Base-by-base conservation (phyloP, 2,329 filamentous ascomycete species). In the Hortaea sp. region DNA sequence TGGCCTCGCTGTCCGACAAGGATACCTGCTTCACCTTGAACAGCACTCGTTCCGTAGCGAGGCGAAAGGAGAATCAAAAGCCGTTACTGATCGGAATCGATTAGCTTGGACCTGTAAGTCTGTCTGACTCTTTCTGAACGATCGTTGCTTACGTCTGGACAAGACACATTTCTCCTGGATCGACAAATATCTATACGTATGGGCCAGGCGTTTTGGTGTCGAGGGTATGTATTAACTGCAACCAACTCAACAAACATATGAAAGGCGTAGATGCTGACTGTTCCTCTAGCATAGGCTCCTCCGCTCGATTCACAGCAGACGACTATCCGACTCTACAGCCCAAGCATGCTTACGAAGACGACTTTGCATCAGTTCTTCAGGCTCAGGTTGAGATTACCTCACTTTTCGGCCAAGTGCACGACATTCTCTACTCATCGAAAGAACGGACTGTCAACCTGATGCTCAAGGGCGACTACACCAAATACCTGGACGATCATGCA, bases 401-500 rank as follows among this genome's bases (percentile, higher is more conserved):
- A 47, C 54, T 63, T 1, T 63, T 63, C 53, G 57, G 54, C 44
- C 63, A 63, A 34, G 61, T 60, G 7, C 61, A 63, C 42, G 61
- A 63, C 44, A 59, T 63, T 4, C 50, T 63, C 3, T 63, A 63
- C 40, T 57, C 61, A 6, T 60, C 60, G 0, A 63, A 63, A 39
- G 56, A 52, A 44, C 52, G 60, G 10, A 58, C 57, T 11, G 59
- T 58, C 39, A 58, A 63, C 49, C 55, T 63, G 28, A 62, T 61
- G 45, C 57, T 54, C 31, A 60, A 59, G 29, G 61, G 61, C 6
- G 61, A 63, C 41, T 63, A 63, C 42, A 60, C 63, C 40, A 63
- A 63, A 45, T 63, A 63, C 29, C 62, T 63, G 40, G 61, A 63
- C 43, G 61, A 63, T 46, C 63, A 62, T 34, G 52, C 60, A 4